Percentiles rank a stretch among this genome's conserved stretches.
These are phyloP conservation scores for Begonia peltatifolia DNA, from an alignment of 306 rosid species.

Conservation along the genomic window DNA sequence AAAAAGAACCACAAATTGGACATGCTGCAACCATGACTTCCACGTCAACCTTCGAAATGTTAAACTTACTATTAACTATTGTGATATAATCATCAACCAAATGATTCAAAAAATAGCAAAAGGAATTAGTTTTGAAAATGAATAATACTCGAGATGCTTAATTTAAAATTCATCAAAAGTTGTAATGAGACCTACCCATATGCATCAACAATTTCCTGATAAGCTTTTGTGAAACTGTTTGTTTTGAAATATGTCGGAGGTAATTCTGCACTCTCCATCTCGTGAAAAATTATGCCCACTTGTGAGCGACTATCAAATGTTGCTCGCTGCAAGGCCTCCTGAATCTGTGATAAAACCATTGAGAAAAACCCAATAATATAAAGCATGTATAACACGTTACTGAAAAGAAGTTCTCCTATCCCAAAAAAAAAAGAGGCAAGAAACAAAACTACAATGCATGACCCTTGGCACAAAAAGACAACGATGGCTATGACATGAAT, in stretches of 20 bases:
- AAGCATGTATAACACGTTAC: not conserved
- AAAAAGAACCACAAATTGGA: no score
- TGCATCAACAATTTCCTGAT: slow-evolving; percentile 98
- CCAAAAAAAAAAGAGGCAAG: not conserved
- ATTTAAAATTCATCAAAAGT: no score
- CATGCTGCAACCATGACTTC: no score
- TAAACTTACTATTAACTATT: no score
- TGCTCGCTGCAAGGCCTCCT: slow-evolving; percentile 90
- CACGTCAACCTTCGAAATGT: no score
- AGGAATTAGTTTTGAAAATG: no score
- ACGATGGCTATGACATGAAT: not conserved
- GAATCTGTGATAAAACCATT: slow-evolving; percentile 37
- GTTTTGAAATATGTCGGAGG: slow-evolving; percentile 96
- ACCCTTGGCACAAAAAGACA: no score
- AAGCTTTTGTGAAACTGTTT: slow-evolving; percentile 72
- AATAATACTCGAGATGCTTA: no score
- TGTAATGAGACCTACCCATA: slow-evolving; percentile 59
- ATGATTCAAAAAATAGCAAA: no score
- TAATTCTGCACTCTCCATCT: slow-evolving; percentile 75
- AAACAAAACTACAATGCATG: no score
- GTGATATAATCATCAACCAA: no score
- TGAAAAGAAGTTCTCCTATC: slow-evolving; percentile 2
- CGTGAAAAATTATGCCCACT: slow-evolving; percentile 87
- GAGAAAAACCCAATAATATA: no score
- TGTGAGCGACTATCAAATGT: slow-evolving; percentile 96